A percentile compares a stretch with the other conserved stretches of the same genome.
Conservation (phyloP, 768 basidiomycete genomes). For the Termitomyces sp. region DNA sequence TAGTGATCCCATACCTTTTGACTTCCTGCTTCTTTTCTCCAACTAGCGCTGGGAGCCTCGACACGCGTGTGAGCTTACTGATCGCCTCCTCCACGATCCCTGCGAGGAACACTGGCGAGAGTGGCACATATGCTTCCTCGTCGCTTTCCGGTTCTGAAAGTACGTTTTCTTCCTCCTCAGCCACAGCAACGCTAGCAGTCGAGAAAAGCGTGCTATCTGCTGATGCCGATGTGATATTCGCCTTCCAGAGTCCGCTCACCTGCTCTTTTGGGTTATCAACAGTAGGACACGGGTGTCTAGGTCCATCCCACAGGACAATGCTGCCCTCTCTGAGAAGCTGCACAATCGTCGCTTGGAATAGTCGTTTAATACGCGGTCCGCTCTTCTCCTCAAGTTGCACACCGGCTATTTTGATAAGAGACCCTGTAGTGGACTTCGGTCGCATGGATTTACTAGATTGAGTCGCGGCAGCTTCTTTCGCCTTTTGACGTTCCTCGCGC, state of each 20-base stretch:
- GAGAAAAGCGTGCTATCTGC: slow-evolving; percentile 30
- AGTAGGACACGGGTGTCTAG: slow-evolving; percentile 34
- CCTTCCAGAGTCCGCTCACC: slow-evolving; percentile 48
- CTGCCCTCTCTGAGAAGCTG: slow-evolving; percentile 70
- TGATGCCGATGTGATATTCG: slow-evolving; percentile 24
- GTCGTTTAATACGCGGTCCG: slow-evolving; percentile 54
- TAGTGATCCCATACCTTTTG: slow-evolving; percentile 21
- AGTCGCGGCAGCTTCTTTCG: slow-evolving; percentile 24
- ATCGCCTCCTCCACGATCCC: slow-evolving; percentile 45
- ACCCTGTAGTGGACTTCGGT: not conserved
- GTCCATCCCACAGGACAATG: slow-evolving; percentile 72
- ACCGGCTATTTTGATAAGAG: not conserved
- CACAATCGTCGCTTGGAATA: slow-evolving; percentile 64
- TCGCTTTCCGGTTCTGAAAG: slow-evolving; percentile 58
- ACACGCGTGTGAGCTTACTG: slow-evolving; percentile 23
- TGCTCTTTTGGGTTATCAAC: slow-evolving; percentile 11
- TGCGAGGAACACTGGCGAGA: slow-evolving; percentile 51
- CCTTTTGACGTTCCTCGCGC: slow-evolving; percentile 43
- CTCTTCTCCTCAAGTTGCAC: slow-evolving; percentile 20
- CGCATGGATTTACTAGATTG: not conserved
- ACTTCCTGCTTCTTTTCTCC: slow-evolving; percentile 11
- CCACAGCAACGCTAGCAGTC: slow-evolving; percentile 17
- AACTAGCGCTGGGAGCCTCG: not conserved
- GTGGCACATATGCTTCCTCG: slow-evolving; percentile 68
- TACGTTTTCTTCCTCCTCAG: slow-evolving; percentile 37